Evolutionary conservation across 768 basidiomycete species (phyloP).

Genomic region (Tricholomella constricta): DNA sequence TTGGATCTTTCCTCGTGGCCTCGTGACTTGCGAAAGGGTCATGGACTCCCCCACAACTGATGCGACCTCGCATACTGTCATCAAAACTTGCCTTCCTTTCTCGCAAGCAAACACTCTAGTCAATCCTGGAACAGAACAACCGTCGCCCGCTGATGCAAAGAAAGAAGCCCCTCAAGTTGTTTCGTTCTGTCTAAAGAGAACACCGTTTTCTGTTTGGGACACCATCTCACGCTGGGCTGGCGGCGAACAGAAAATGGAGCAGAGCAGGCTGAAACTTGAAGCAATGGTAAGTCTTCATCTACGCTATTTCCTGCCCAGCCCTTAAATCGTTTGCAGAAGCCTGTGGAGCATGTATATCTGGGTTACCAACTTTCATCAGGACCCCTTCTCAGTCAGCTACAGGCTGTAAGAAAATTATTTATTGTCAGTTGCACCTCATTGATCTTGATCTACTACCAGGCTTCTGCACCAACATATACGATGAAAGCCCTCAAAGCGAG

Average conservation of each 20-base stretch:
- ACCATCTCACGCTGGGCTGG: constrained; percentile 64
- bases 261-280: constrained; percentile 47
- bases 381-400: constrained; percentile 57
- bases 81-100: constrained; percentile 52
- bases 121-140: constrained; percentile 5
- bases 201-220: constrained; percentile 55
- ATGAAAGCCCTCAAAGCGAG: constrained; percentile 64
- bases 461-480: constrained; percentile 46
- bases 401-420: constrained; percentile 43
- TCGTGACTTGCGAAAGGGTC: constrained; percentile 48
- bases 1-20: constrained; percentile 69
- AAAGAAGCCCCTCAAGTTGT: constrained; percentile 32
- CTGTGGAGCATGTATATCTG: constrained; percentile 50
- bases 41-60: constrained; percentile 24
- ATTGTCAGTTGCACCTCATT: neutral
- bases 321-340: constrained; percentile 31
- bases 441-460: constrained; percentile 28
- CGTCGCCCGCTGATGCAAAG: neutral
- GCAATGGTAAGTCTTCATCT: constrained; percentile 41
- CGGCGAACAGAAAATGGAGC: constrained; percentile 50
- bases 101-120: neutral
- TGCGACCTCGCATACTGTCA: constrained; percentile 32
- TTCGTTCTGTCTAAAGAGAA: constrained; percentile 50
- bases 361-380: constrained; percentile 60
- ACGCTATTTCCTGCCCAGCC: neutral